Evolutionary conservation across 2,329 filamentous ascomycete genomes (phyloP).

Genomic region (Teratosphaeriaceae sp.): DNA sequence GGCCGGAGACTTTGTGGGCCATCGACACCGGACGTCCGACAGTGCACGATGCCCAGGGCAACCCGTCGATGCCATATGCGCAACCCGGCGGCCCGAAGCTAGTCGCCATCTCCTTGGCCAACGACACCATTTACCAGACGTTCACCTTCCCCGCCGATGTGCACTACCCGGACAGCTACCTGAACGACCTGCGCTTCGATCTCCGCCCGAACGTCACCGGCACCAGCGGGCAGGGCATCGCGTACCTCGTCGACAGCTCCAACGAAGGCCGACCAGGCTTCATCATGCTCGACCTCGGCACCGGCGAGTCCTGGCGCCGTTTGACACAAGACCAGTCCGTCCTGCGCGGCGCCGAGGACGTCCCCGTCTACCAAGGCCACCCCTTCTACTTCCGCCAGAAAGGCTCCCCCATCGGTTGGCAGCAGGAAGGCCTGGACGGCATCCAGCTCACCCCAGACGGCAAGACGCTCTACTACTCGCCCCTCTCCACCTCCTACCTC

Average conservation of each 20-base stretch:
- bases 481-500: conserved; percentile 33
- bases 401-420: conserved; percentile 20
- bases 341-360: conserved; percentile 24
- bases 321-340: conserved; percentile 29
- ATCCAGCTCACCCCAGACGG: conserved; percentile 30
- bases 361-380: conserved; percentile 27
- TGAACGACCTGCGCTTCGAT: conserved; percentile 44
- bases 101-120: conserved; percentile 36
- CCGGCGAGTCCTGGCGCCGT: conserved; percentile 36
- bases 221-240: conserved; percentile 35
- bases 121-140: conserved; percentile 34
- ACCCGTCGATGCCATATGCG: conserved; percentile 38
- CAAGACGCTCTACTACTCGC: conserved; percentile 38
- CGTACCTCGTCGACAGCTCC: conserved; percentile 41
- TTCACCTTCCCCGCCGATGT: conserved; percentile 38
- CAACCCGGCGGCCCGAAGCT: conserved; percentile 41
- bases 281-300: conserved; percentile 40
- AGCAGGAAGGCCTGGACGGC: conserved; percentile 33
- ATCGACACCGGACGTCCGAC: conserved; percentile 42
- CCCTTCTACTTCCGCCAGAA: conserved; percentile 25
- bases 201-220: conserved; percentile 34
- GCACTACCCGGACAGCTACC: conserved; percentile 41
- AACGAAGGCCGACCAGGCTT: conserved; percentile 42
- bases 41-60: conserved; percentile 31
- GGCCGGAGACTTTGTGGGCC: conserved; percentile 40